Percentiles rank a stretch among this genome's conserved stretches.
phyloP scores from a whole-genome alignment of 163 green algal genomes.

The Scenedesmus sp. region DNA sequence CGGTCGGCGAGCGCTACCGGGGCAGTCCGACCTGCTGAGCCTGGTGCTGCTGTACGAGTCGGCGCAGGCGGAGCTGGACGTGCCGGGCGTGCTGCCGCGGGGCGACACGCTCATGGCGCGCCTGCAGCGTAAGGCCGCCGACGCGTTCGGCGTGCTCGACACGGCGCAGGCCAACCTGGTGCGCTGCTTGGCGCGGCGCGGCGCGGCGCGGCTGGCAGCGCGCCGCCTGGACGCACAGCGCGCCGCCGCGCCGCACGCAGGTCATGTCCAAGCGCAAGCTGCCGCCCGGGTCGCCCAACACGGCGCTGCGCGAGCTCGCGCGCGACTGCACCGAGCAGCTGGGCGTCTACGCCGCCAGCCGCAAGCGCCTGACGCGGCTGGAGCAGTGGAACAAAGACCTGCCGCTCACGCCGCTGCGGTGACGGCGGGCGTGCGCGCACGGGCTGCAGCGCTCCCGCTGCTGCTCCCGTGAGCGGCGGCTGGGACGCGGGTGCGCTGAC shows the following conservation, averaged over 20 bases:
- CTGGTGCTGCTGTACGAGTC: constrained; percentile 55
- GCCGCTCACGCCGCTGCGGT: constrained; percentile 32
- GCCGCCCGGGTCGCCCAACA: constrained; percentile 14
- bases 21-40: constrained; percentile 47
- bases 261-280: constrained; percentile 51
- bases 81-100: constrained; percentile 9
- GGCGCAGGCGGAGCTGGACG: constrained; percentile 31
- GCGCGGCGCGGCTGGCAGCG: background rate
- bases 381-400: constrained; percentile 50
- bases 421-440: too few relatives aligned
- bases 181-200: background rate
- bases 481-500: too few relatives aligned
- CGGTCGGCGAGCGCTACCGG: constrained; percentile 52
- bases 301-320: constrained; percentile 47
- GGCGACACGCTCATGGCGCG: constrained; percentile 10
- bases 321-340: constrained; percentile 56
- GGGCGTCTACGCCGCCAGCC: constrained; percentile 39
- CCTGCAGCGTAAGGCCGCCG: constrained; percentile 34
- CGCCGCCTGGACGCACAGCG: background rate
- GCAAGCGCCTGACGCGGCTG: constrained; percentile 30
- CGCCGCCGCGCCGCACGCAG: constrained; percentile 6
- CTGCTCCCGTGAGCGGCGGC: too few relatives aligned
- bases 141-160: constrained; percentile 41
- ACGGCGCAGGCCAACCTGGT: constrained; percentile 41
- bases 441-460: too few relatives aligned